These are phyloP conservation scores for Linum tenue DNA, from an alignment of 345 rosid genomes.

Conservation along the genomic window DNA sequence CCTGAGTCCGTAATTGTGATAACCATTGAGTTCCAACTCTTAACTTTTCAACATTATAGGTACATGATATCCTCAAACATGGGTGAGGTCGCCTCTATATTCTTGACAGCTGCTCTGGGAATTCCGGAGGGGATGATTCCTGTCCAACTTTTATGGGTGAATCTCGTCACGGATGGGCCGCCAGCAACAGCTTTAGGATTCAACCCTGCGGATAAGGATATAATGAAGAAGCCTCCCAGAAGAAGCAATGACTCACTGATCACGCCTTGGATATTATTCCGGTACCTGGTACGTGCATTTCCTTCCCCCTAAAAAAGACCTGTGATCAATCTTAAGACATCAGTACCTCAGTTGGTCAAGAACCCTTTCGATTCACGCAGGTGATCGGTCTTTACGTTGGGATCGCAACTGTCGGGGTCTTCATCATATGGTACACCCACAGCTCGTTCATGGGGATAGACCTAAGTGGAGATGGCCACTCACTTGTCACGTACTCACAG, in stretches of 20 bases:
- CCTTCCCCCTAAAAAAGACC: not conserved
- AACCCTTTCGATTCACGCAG: slow-evolving; percentile 20
- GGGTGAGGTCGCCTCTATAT: slow-evolving; percentile 95
- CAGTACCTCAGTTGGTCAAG: not conserved
- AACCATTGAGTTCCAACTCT: too few species aligned
- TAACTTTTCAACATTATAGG: slow-evolving; percentile 29
- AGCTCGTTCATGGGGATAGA: slow-evolving; percentile 66
- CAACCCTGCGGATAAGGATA: slow-evolving; percentile 88
- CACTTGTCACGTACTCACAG: slow-evolving; percentile 69
- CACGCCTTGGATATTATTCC: slow-evolving; percentile 91
- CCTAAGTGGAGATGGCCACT: slow-evolving; percentile 88
- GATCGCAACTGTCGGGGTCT: slow-evolving; percentile 82
- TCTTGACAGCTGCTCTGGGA: slow-evolving; percentile 91
- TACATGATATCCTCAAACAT: slow-evolving; percentile 98
- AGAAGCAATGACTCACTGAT: slow-evolving; percentile 87
- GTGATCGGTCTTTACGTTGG: slow-evolving; percentile 95
- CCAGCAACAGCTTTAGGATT: slow-evolving; percentile 98
- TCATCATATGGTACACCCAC: slow-evolving; percentile 90
- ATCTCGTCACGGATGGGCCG: slow-evolving; percentile 97
- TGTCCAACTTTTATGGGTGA: slow-evolving; percentile 98
- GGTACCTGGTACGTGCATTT: slow-evolving; percentile 58
- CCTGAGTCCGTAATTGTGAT: too few species aligned
- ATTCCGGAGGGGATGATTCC: slow-evolving; percentile 99
- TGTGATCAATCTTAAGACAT: slow-evolving; percentile 3
- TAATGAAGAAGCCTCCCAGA: slow-evolving; percentile 92